A percentile compares a stretch with the other conserved stretches of the same genome.
Conservation (phyloP, 2,329 filamentous ascomycete genomes). For the Venturia pyrina region DNA sequence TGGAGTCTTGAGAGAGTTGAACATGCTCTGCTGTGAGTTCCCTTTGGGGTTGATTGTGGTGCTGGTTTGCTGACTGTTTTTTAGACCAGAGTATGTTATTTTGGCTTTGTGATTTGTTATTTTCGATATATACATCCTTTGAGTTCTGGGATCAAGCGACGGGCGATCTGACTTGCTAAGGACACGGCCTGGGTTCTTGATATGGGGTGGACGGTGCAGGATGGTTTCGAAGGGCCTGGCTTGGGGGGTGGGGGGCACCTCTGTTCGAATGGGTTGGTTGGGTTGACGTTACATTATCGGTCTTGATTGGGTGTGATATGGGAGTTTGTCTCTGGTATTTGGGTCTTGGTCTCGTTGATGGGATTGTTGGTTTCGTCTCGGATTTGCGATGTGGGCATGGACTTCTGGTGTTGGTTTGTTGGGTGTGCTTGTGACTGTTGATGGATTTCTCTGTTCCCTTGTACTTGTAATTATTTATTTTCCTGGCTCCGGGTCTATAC, state of each 20-base stretch:
- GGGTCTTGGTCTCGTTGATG: background rate
- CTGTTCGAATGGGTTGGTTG: no score
- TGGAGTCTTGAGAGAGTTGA: background rate
- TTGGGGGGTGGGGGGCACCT: no score
- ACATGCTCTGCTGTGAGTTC: background rate
- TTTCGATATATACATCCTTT: background rate
- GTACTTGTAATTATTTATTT: no score
- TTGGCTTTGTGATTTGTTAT: background rate
- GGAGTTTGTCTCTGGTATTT: background rate
- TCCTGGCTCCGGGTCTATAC: no score
- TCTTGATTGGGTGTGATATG: background rate
- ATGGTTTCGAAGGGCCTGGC: no score
- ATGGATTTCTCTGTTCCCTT: no score
- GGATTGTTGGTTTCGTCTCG: background rate
- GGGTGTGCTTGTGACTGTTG: background rate
- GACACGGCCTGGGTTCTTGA: background rate
- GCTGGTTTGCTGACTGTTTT: background rate
- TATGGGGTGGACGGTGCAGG: no score
- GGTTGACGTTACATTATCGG: no score
- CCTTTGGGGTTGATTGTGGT: background rate
- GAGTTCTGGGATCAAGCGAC: no score
- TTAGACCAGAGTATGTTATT: background rate
- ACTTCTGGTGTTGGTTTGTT: background rate
- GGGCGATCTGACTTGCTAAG: background rate
- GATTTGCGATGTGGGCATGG: background rate